phyloP scores from a whole-genome alignment of 1,284 basidiomycete genomes.

The Sanghuangporus sanghuang region DNA sequence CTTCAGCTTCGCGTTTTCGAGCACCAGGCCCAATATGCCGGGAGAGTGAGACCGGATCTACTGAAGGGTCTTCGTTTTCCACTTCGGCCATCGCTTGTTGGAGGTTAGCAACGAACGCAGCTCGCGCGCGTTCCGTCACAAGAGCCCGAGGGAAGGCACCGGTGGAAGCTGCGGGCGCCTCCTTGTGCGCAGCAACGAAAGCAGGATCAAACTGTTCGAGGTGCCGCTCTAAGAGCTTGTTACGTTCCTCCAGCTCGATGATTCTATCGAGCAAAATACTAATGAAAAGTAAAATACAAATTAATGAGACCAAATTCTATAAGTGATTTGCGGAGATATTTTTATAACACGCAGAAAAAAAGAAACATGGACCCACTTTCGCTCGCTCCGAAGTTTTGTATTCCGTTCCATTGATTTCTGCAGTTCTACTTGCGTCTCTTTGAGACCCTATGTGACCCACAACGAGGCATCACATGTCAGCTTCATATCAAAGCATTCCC shows the following conservation, averaged over 20 bases:
- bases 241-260: conserved; percentile 46
- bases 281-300: conserved; percentile 14
- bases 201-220: conserved; percentile 21
- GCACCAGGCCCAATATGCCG: conserved; percentile 41
- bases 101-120: conserved; percentile 38
- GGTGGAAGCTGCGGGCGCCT: conserved; percentile 25
- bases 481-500: neutral
- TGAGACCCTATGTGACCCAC: conserved; percentile 42
- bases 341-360: conserved; percentile 1
- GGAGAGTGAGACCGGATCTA: conserved; percentile 42
- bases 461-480: conserved; percentile 8
- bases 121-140: conserved; percentile 31
- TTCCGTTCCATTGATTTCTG: conserved; percentile 53
- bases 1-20: conserved; percentile 40
- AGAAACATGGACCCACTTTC: conserved; percentile 41
- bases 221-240: conserved; percentile 23
- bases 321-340: neutral
- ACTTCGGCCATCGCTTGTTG: conserved; percentile 44
- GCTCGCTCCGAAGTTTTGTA: conserved; percentile 49
- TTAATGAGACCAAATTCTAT: neutral
- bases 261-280: conserved; percentile 56
- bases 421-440: conserved; percentile 48
- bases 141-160: conserved; percentile 46
- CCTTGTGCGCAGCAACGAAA: conserved; percentile 19
- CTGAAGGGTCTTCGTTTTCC: conserved; percentile 38